Evolutionary conservation across 768 basidiomycete genomes (phyloP).

Genomic region (Daedaleopsis sinensis): DNA sequence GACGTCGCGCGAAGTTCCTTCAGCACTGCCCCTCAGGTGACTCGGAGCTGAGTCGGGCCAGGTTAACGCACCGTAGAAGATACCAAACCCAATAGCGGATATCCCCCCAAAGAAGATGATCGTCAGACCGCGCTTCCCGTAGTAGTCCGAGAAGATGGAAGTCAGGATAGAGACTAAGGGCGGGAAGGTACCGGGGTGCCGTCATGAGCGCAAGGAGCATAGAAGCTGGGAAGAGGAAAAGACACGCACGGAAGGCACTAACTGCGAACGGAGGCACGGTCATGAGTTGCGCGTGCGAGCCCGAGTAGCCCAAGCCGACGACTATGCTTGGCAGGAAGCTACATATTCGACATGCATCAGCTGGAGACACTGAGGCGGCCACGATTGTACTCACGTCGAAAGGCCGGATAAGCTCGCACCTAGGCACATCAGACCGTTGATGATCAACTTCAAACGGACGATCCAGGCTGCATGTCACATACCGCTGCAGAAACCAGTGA

Average conservation of each 20-base stretch:
- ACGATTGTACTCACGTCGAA: constrained; percentile 25
- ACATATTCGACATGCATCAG: neutral
- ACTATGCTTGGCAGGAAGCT: constrained; percentile 33
- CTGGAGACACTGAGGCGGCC: neutral
- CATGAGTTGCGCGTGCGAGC: constrained; percentile 33
- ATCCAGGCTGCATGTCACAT: too few relatives aligned
- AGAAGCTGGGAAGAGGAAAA: neutral
- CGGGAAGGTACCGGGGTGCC: too few relatives aligned
- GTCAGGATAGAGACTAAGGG: constrained; percentile 40
- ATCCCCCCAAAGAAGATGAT: constrained; percentile 47
- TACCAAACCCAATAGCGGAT: constrained; percentile 52
- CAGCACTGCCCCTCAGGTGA: too few relatives aligned
- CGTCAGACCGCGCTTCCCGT: constrained; percentile 50
- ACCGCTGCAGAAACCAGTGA: constrained; percentile 52
- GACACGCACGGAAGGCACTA: constrained; percentile 30
- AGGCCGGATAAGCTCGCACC: constrained; percentile 40
- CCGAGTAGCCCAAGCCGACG: constrained; percentile 31
- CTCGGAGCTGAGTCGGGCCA: too few relatives aligned
- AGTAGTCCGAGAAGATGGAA: constrained; percentile 56
- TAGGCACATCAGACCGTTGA: too few relatives aligned
- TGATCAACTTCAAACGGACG: too few relatives aligned
- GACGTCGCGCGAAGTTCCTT: too few relatives aligned
- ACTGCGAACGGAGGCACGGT: constrained; percentile 37
- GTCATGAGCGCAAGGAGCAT: neutral
- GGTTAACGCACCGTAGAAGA: constrained; percentile 46